Percentiles rank a stretch among this genome's conserved stretches.
Conservation (phyloP, 2,329 filamentous ascomycete genomes). For the Ceratocystis lukuohia region DNA sequence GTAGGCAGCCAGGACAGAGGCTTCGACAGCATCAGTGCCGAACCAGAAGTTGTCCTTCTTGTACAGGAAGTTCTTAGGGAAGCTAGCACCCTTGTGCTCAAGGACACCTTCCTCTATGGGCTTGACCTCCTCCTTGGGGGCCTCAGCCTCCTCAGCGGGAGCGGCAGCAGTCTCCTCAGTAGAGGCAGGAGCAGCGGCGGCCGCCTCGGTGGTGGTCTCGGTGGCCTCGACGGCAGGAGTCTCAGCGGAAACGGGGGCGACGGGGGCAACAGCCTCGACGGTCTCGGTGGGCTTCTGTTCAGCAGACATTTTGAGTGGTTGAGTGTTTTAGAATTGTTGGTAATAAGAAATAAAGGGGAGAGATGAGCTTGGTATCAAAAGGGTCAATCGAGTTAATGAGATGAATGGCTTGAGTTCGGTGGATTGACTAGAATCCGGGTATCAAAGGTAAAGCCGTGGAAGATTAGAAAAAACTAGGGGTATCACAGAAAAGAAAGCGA, state of each 20-base stretch:
- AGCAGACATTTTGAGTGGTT: conserved; percentile 53
- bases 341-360: conserved; percentile 12
- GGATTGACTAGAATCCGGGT: conserved; percentile 19
- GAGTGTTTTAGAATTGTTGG: not conserved
- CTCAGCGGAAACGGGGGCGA: conserved; percentile 32
- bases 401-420: conserved; percentile 19
- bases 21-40: conserved; percentile 56
- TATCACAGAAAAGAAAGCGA: conserved; percentile 29
- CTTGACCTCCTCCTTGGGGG: conserved; percentile 28
- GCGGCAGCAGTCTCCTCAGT: conserved; percentile 29
- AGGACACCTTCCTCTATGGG: conserved; percentile 72
- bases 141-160: conserved; percentile 31
- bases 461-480: conserved; percentile 23
- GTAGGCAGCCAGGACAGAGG: conserved; percentile 62
- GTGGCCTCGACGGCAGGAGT: conserved; percentile 26
- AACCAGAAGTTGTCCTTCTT: conserved; percentile 92
- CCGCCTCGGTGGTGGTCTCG: conserved; percentile 30
- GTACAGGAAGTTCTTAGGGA: conserved; percentile 80
- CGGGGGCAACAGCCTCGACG: conserved; percentile 29
- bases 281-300: conserved; percentile 53
- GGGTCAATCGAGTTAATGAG: not conserved
- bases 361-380: conserved; percentile 21
- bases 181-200: conserved; percentile 33
- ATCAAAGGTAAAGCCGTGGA: conserved; percentile 19
- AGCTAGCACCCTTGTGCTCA: conserved; percentile 76